Conservation (phyloP, 2,329 filamentous ascomycete species). For the Metarhizium humberi region DNA sequence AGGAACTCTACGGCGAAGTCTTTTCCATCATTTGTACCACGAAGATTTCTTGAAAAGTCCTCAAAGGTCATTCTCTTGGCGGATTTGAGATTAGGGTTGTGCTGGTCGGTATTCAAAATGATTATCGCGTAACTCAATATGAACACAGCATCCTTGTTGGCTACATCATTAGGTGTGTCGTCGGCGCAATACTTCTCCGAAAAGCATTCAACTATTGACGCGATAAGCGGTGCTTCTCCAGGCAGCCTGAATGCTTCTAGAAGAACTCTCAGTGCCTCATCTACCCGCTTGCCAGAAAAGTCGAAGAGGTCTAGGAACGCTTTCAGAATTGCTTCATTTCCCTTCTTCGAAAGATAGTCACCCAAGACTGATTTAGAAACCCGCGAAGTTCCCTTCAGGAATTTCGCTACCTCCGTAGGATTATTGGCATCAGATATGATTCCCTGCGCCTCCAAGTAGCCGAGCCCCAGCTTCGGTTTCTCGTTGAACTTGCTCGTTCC, state of each 20-base stretch:
- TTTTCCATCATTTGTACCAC: conserved; percentile 76
- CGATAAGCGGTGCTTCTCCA: conserved; percentile 86
- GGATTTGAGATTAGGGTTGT: conserved; percentile 79
- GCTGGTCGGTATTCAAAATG: conserved; percentile 93
- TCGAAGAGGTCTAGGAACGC: conserved; percentile 84
- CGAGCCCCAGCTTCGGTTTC: conserved; percentile 79
- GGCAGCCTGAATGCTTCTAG: conserved; percentile 88
- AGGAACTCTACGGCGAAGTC: conserved; percentile 82
- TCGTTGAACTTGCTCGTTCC: conserved; percentile 92
- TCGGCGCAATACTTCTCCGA: conserved; percentile 72
- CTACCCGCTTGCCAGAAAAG: conserved; percentile 75
- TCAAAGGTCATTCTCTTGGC: conserved; percentile 74
- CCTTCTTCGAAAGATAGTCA: conserved; percentile 86
- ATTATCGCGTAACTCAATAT: conserved; percentile 94
- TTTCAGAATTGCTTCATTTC: conserved; percentile 75
- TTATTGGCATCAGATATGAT: conserved; percentile 72
- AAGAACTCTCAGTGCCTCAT: conserved; percentile 81
- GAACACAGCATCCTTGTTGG: conserved; percentile 79
- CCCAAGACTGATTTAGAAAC: conserved; percentile 86
- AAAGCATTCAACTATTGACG: conserved; percentile 82
- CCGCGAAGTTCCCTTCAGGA: conserved; percentile 77
- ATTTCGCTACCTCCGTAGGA: conserved; percentile 70
- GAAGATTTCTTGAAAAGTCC: conserved; percentile 81
- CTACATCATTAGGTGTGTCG: conserved; percentile 63
- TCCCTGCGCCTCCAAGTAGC: conserved; percentile 74